These are phyloP conservation scores for Periconia digitata DNA, from an alignment of 2,329 filamentous ascomycete genomes.

Conservation along the genomic window DNA sequence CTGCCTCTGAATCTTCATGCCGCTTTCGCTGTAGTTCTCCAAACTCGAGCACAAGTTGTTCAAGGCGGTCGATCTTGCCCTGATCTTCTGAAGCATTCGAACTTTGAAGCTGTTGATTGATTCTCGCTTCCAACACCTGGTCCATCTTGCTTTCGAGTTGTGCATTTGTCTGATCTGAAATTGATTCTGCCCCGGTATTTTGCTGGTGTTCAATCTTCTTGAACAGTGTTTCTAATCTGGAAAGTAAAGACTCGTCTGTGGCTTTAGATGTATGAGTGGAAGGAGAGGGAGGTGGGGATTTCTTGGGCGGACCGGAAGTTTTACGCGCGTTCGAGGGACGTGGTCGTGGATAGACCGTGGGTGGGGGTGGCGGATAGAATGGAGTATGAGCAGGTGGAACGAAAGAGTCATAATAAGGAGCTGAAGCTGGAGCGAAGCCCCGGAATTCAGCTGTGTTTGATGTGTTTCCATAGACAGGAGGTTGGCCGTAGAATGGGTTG, in stretches of 20 bases:
- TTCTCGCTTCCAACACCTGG: background rate
- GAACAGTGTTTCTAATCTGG: background rate
- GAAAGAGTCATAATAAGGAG: background rate
- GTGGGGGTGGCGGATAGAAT: background rate
- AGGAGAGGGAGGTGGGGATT: background rate
- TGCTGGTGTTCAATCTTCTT: background rate
- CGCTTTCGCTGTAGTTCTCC: conserved; percentile 1
- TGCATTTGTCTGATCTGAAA: background rate
- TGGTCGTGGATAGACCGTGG: background rate
- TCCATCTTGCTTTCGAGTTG: background rate
- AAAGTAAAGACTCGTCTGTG: background rate
- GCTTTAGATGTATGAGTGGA: background rate
- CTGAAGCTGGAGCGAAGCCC: background rate
- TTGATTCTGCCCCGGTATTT: background rate
- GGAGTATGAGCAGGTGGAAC: background rate
- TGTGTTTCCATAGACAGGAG: background rate
- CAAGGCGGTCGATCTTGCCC: conserved; percentile 3
- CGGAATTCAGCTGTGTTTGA: background rate
- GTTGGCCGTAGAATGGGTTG: background rate
- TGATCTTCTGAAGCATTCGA: background rate
- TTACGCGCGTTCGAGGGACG: background rate
- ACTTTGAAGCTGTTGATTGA: background rate
- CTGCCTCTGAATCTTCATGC: conserved; percentile 1
- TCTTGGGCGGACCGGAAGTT: background rate
- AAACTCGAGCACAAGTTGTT: conserved; percentile 4